Conservation (phyloP, 352 stramenopile species). For the Phytophthora colocasiae region DNA sequence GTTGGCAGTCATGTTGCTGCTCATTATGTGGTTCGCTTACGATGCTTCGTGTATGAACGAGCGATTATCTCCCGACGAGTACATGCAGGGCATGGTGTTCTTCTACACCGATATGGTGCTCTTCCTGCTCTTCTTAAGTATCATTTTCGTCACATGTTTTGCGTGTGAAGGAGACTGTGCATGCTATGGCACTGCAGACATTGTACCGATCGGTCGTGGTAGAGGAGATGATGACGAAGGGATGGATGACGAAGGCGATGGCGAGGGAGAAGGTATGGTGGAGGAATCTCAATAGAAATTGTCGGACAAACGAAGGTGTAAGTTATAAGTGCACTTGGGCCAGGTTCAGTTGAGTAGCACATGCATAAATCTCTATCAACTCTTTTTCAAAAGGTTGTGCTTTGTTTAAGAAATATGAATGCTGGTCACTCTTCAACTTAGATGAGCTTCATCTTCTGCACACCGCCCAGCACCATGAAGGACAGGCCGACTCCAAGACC, state of each 20-base stretch:
- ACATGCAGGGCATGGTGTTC: conserved; percentile 87
- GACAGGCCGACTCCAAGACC: conserved; percentile 49
- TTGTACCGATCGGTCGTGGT: conserved; percentile 53
- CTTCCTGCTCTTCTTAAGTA: conserved; percentile 79
- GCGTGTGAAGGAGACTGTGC: conserved; percentile 79
- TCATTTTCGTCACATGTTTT: conserved; percentile 82
- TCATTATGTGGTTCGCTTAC: conserved; percentile 87
- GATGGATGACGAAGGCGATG: conserved; percentile 14
- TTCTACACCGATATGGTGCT: conserved; percentile 88
- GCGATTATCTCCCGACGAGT: conserved; percentile 75
- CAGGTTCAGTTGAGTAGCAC: conserved; percentile 4
- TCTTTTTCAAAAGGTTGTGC: conserved; percentile 5
- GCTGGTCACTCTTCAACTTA: conserved; percentile 37
- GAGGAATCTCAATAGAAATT: conserved; percentile 12
- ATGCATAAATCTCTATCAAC: conserved; percentile 10
- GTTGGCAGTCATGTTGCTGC: conserved; percentile 59
- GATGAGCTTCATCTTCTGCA: conserved; percentile 88
- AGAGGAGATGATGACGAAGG: conserved; percentile 37
- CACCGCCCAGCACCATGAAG: conserved; percentile 60
- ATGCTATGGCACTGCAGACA: conserved; percentile 76
- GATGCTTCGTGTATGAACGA: conserved; percentile 84
- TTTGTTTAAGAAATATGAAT: no score
- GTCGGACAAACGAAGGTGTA: neutral
- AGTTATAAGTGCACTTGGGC: no score
- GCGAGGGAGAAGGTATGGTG: neutral